Base-by-base conservation (phyloP, 257 asterid genomes). In the Rubia yunnanensis region DNA sequence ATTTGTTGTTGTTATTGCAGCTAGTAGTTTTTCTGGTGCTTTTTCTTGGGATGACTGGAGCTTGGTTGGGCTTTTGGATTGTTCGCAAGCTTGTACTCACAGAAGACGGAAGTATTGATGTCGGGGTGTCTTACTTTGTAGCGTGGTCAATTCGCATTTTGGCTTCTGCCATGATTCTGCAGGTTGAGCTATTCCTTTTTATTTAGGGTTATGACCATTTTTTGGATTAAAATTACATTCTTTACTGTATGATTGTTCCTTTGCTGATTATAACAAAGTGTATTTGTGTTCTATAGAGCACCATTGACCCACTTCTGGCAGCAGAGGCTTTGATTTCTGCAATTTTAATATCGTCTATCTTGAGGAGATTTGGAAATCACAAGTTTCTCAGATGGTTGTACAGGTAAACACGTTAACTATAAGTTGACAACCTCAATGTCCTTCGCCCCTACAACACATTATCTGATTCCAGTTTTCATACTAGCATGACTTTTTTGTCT, bases 41-140 rank as follows among this genome's bases (percentile, higher is more conserved):
- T 68, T 87, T 89, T 77, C 82, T 87, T 70, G 81, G 72, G 59
- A 83, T 92, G 74, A 65, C 74, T 60, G 98, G 98, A 80, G 91
- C 98, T 64, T 89, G 95, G 92, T 73, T 89, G 81, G 98, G 98
- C 50, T 92, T 81, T 76, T 87, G 92, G 97, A 89, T 77, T 66
- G 96, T 92, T 54, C 97, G 85, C 74, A 92, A 89, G 81, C 79
- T 89, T 75, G 88, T 92, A 54, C 94, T 87, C 71, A 73, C 78
- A 11, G 88, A 86, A 64, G 95, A 89, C 70, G 98, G 98, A 72
- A 73, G 81, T 57, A 71, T 92, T 83, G 95, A 92, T 68, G 49
- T 4, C 2, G 85, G 89, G 65, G 96, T 87, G 61, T 76, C 97
- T 77, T 74, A 76, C 30, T 89, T 89, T 69, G 84, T 86, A 60